Conservation (phyloP, 169 alveolate species). For the Plasmodium chabaudi region DNA sequence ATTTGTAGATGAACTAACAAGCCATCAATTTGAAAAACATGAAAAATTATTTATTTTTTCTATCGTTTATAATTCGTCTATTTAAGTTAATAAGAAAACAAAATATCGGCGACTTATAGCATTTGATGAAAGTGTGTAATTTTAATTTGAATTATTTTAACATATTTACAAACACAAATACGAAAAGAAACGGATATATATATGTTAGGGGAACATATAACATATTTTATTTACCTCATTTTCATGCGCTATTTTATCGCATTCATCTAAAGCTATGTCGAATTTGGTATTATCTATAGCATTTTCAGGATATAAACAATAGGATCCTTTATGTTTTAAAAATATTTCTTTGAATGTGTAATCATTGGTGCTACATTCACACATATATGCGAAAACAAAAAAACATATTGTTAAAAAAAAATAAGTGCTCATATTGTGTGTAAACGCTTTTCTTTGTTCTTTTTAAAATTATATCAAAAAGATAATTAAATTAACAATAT, state of each 20-base stretch:
- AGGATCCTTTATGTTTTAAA: slow-evolving; percentile 54
- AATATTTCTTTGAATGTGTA: slow-evolving; percentile 31
- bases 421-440: slow-evolving; percentile 18
- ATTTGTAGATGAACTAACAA: no score
- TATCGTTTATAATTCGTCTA: no score
- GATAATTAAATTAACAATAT: no score
- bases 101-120: no score
- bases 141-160: no score
- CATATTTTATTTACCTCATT: slow-evolving; percentile 52
- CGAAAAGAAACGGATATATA: no score
- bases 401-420: slow-evolving; percentile 17
- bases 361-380: slow-evolving; percentile 3
- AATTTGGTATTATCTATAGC: slow-evolving; percentile 53
- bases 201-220: no score
- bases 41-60: no score
- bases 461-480: background rate
- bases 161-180: no score
- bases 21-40: no score
- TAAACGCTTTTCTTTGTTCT: background rate
- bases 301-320: slow-evolving; percentile 72
- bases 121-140: no score
- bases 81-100: no score
- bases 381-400: slow-evolving; percentile 11
- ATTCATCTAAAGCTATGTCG: slow-evolving; percentile 58
- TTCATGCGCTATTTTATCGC: slow-evolving; percentile 62